phyloP scores from a whole-genome alignment of 768 basidiomycete genomes.

The Auricularia sp. region DNA sequence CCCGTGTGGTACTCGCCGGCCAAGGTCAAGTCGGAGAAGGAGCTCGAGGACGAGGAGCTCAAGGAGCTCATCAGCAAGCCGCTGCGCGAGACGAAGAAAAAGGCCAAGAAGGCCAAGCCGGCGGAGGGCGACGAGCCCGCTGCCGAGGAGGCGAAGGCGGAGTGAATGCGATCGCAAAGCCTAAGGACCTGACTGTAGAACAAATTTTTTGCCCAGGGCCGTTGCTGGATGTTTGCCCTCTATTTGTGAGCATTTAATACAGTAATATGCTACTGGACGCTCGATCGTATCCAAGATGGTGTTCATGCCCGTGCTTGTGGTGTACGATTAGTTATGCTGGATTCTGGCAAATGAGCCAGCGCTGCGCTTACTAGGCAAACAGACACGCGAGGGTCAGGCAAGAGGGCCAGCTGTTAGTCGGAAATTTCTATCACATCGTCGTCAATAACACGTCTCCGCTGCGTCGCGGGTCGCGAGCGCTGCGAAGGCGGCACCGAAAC shows the following conservation, averaged over 20 bases:
- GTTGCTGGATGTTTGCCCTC: no score
- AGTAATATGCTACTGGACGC: not conserved
- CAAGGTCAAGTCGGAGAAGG: conserved; percentile 80
- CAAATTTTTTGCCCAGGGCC: not conserved
- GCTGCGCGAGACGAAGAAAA: conserved; percentile 85
- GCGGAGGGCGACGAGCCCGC: conserved; percentile 35
- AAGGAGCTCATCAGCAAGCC: conserved; percentile 69
- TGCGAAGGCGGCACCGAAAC: not conserved
- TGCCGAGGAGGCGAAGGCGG: conserved; percentile 22
- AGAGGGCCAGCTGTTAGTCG: not conserved
- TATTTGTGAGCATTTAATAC: no score
- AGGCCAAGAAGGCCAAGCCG: conserved; percentile 63
- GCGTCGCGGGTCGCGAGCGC: not conserved
- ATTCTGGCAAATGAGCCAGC: no score
- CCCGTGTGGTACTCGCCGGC: conserved; percentile 92
- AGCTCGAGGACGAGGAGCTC: conserved; percentile 78
- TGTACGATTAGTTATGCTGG: no score
- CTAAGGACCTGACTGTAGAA: not conserved
- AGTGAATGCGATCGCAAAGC: not conserved
- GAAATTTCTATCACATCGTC: conserved; percentile 8
- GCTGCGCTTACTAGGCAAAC: no score
- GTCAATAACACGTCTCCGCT: not conserved
- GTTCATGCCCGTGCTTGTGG: no score
- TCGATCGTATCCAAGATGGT: no score
- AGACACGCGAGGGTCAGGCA: no score